These are phyloP conservation scores for Colletotrichum acutatum DNA, from an alignment of 2,329 filamentous ascomycete genomes.

Conservation along the genomic window DNA sequence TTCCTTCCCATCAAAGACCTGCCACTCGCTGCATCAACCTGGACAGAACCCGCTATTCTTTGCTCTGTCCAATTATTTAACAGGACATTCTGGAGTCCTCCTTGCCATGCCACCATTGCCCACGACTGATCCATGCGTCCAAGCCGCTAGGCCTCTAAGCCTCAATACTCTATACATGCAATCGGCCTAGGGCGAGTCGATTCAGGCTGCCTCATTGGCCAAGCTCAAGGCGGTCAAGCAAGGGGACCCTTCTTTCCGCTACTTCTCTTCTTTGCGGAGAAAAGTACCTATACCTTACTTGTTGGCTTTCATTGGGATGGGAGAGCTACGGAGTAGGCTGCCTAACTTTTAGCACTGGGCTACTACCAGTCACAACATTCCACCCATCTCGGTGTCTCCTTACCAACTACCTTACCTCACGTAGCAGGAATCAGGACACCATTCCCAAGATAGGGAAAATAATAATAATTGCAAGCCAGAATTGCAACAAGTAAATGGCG, in stretches of 20 bases:
- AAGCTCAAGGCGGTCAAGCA: not conserved
- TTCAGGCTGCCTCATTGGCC: not conserved
- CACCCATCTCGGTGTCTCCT: not conserved
- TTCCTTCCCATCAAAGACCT: not conserved
- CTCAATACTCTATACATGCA: constrained; percentile 24
- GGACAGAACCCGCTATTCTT: not conserved
- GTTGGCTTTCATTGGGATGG: not conserved
- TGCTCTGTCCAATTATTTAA: constrained; percentile 12
- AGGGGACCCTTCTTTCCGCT: not conserved
- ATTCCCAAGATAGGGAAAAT: too few relatives aligned
- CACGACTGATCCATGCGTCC: constrained; percentile 21
- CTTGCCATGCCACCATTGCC: not conserved
- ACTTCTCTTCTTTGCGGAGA: not conserved
- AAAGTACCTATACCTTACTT: not conserved
- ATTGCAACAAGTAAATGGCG: not conserved
- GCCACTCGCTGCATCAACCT: not conserved
- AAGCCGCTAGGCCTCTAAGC: constrained; percentile 34
- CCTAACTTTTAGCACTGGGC: too few relatives aligned
- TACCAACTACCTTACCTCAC: too few relatives aligned
- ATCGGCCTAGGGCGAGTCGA: constrained; percentile 10
- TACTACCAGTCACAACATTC: not conserved
- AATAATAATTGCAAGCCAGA: not conserved
- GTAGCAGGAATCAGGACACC: too few relatives aligned
- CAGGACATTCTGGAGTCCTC: not conserved
- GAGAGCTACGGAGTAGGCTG: too few relatives aligned